Evolutionary conservation across 805 yeast species (phyloP), one percentile per base, ranked within the genome.

Genomic region (Sungouiozyma ichnusensis): DNA sequence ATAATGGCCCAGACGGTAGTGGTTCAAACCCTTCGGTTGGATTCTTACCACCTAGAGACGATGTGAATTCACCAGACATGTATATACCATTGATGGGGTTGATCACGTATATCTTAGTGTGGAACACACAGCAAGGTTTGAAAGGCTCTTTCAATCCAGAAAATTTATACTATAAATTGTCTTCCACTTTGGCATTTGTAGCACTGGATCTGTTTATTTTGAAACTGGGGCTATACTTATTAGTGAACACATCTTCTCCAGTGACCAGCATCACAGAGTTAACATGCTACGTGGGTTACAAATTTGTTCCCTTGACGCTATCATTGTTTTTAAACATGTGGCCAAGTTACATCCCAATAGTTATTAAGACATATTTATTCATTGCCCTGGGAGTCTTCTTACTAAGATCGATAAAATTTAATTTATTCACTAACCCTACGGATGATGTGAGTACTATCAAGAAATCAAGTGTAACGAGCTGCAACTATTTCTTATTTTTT

Each of bases 1-100:
- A 31, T 18, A 34, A 18, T 29, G 31, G 19, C 16, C 5, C 8
- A 3, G 32, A 32, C 16, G 15, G 31, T 17, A 24, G n/a, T 14
- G 48, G 50, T 19, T 36, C 44, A 3, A 43, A 46, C 31, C 13
- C 36, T 27, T 34, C 50, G 2, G 37, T 47, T 8, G 33, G 45
- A 3, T 60, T 54, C 39, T 41, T 85, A 2, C 77, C 85, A 9
- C 96, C 99, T 14, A 64, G 74, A 37, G 85, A 83, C 47, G 98
- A 92, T 59, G 71, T 81, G 44, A 92, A 94, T 56, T 94, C 97
- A 0, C 98, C 98, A 2, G 99, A 92, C 60, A 73, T 92, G 68
- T 92, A 92, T 63, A 85, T 92, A 42, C 99, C 99, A 4, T 47
- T 85, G 46, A 92, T 94, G 97, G 85, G 96, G 1, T 75, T 83